Percentiles rank a stretch among this genome's conserved stretches.
Conservation (phyloP, 1,284 basidiomycete species). For the Bondarzewia mesenterica region DNA sequence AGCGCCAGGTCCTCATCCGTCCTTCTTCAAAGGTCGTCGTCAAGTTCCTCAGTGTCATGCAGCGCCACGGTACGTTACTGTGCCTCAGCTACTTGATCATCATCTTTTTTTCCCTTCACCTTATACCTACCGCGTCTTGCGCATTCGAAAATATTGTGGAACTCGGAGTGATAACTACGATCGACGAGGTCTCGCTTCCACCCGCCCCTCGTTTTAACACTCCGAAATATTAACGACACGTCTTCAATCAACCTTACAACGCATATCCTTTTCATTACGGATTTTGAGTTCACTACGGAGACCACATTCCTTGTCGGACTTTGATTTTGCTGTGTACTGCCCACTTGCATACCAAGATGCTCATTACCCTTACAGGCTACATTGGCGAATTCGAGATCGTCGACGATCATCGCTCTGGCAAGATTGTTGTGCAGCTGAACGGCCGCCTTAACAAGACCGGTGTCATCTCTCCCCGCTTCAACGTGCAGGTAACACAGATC, state of each 20-base stretch:
- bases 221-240: conserved; percentile 46
- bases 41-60: conserved; percentile 95
- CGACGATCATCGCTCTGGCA: conserved; percentile 98
- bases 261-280: conserved; percentile 30
- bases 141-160: neutral
- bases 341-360: conserved; percentile 5
- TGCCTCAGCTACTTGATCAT: neutral
- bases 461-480: conserved; percentile 98
- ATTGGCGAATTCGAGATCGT: conserved; percentile 99
- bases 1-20: conserved; percentile 94
- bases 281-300: conserved; percentile 50
- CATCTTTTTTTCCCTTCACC: neutral
- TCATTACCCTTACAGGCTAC: conserved; percentile 60
- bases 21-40: conserved; percentile 95
- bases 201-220: conserved; percentile 65
- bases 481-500: conserved; percentile 89
- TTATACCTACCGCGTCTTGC: neutral
- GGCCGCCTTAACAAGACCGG: conserved; percentile 98
- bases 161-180: conserved; percentile 70
- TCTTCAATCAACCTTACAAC: conserved; percentile 43
- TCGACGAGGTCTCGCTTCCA: conserved; percentile 45
- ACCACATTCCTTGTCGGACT: conserved; percentile 30
- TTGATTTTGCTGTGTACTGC: conserved; percentile 2
- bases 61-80: conserved; percentile 80
- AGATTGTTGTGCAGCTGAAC: conserved; percentile 98